phyloP scores from a whole-genome alignment of 352 stramenopile species.

The Globisporangium orthogonon region DNA sequence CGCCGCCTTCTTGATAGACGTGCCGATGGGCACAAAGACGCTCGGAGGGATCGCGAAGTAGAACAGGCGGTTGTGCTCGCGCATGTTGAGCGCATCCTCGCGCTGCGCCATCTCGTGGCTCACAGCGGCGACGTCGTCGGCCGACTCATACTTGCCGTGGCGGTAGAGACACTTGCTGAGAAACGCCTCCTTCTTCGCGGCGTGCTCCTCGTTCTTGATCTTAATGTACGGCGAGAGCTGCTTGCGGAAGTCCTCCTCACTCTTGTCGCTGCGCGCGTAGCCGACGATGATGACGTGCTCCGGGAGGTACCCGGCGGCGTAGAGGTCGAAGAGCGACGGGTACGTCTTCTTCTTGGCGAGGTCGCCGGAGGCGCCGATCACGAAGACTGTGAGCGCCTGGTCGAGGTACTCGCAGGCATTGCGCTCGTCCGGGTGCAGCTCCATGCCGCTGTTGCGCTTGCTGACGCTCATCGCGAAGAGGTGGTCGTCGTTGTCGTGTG shows the following conservation, averaged over 20 bases:
- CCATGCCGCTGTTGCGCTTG: slow-evolving; percentile 9
- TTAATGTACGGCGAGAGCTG: slow-evolving; percentile 69
- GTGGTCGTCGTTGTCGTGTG: slow-evolving; percentile 11
- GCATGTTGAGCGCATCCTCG: slow-evolving; percentile 46
- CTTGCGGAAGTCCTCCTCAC: slow-evolving; percentile 78
- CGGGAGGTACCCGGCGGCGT: slow-evolving; percentile 69
- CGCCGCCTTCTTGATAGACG: slow-evolving; percentile 89
- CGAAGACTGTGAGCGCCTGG: slow-evolving; percentile 71
- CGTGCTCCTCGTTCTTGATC: slow-evolving; percentile 38
- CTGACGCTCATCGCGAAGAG: slow-evolving; percentile 1
- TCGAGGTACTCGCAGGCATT: slow-evolving; percentile 65
- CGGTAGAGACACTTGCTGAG: slow-evolving; percentile 74
- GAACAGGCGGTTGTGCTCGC: slow-evolving; percentile 84
- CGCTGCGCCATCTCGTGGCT: slow-evolving; percentile 64
- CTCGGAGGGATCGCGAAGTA: slow-evolving; percentile 97
- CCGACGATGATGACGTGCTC: slow-evolving; percentile 81
- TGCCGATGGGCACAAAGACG: slow-evolving; percentile 92
- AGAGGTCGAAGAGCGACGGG: slow-evolving; percentile 88
- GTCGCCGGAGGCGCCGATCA: slow-evolving; percentile 84
- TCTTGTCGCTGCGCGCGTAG: slow-evolving; percentile 79
- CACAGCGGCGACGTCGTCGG: slow-evolving; percentile 69
- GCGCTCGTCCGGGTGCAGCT: slow-evolving; percentile 39
- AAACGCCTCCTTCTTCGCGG: slow-evolving; percentile 57
- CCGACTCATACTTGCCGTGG: slow-evolving; percentile 75
- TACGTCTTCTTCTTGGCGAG: slow-evolving; percentile 92